These are phyloP conservation scores for Friedmanniomyces simplex DNA, from an alignment of 495 filamentous ascomycete species.

Conservation along the genomic window DNA sequence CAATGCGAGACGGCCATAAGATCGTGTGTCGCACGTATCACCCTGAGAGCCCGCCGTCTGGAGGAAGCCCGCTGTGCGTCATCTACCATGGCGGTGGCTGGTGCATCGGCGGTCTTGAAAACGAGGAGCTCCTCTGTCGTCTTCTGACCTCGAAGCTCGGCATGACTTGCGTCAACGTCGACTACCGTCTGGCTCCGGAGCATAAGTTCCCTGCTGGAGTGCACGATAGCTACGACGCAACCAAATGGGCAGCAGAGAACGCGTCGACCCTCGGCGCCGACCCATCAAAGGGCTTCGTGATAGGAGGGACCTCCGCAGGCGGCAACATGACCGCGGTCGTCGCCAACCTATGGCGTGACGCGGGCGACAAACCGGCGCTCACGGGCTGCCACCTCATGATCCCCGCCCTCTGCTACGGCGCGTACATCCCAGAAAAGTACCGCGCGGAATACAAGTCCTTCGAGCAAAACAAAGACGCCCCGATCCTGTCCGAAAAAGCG, in stretches of 20 bases:
- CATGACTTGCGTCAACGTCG: constrained; percentile 34
- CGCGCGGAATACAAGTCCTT: constrained; percentile 30
- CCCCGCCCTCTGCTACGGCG: constrained; percentile 20
- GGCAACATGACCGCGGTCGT: constrained; percentile 38
- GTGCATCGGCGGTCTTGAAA: constrained; percentile 20
- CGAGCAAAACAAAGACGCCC: constrained; percentile 33
- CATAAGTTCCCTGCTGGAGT: constrained; percentile 37
- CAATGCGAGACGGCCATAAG: constrained; percentile 19
- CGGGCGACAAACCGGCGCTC: constrained; percentile 34
- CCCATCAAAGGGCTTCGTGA: constrained; percentile 37
- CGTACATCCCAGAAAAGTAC: constrained; percentile 25
- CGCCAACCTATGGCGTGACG: constrained; percentile 34
- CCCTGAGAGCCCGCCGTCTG: constrained; percentile 11
- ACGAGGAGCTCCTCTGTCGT: constrained; percentile 20
- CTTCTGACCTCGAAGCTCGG: constrained; percentile 21
- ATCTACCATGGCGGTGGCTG: constrained; percentile 22
- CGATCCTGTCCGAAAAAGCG: constrained; percentile 17
- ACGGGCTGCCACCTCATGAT: constrained; percentile 39
- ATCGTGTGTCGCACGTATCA: constrained; percentile 19
- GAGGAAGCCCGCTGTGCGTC: constrained; percentile 20
- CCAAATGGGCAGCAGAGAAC: constrained; percentile 39
- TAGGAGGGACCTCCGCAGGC: constrained; percentile 42
- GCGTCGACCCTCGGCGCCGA: constrained; percentile 32
- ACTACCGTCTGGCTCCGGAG: constrained; percentile 40
- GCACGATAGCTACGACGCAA: constrained; percentile 41